Base-by-base conservation (phyloP, 2,329 filamentous ascomycete genomes). In the Elsinoe batatas region DNA sequence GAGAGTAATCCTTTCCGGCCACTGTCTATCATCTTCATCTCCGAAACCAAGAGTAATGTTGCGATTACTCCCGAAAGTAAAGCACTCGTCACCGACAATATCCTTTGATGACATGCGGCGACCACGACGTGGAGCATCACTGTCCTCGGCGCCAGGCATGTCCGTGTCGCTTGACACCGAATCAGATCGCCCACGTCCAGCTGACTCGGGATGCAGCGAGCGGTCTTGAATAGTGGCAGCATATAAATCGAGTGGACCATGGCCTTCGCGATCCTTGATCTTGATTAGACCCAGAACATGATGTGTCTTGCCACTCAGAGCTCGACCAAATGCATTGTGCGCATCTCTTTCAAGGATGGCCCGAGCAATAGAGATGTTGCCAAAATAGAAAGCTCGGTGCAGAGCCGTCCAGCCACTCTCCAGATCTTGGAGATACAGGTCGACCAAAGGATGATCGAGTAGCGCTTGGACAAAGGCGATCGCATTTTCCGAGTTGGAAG, bases 371-470 rank as follows among this genome's bases (percentile, higher is more conserved):
- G 87, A 84, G 51, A 93, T 82, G 65, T 96, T 96, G 46, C 91
- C 91, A 63, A 84, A 83, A 67, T 96, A 97, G 40, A 97, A 76
- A 6, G 91, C 88, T 63, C 93, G 82, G 67, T 98, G 93, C 37
- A 98, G 77, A 36, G 91, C 85, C 58, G 95, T 98, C 93, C 93
- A 98, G 43, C 91, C 91, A 69, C 87, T 97, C 70, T 98, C 93
- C 6, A 77, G 75, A 69, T 98, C 93, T 67, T 95, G 91, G 2
- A 79, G 76, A 64, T 95, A 93, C 7, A 97, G 74, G 70, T 98
- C 93, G 61, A 90, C 80, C 53, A 85, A 78, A 1, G 90, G 88
- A 65, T 95, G 84, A 18, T 90, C 84, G 46, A 97, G 77, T 35
- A 98, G 76, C 10, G 88, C 84, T 59, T 82, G 77, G 17, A 91